These are phyloP conservation scores for Ogataea angusta DNA, from an alignment of 805 yeast species.

Conservation along the genomic window DNA sequence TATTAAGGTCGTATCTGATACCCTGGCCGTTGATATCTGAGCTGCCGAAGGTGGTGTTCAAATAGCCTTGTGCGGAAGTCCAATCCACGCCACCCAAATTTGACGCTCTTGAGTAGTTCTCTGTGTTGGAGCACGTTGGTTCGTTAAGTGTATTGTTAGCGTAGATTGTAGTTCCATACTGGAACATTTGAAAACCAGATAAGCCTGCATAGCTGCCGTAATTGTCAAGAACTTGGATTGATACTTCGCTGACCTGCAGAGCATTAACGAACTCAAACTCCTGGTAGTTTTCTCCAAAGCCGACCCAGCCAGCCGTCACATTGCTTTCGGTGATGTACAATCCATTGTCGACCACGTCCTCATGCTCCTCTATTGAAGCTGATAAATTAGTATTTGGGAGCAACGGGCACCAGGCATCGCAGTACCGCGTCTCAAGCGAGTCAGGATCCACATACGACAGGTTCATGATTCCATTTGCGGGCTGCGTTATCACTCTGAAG, in stretches of 20 bases:
- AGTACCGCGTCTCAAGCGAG: constrained; percentile 51
- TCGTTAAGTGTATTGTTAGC: constrained; percentile 75
- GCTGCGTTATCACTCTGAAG: constrained; percentile 73
- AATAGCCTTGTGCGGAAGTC: constrained; percentile 21
- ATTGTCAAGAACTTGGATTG: constrained; percentile 60
- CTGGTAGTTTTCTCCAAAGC: constrained; percentile 53
- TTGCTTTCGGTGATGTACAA: constrained; percentile 15
- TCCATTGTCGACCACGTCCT: constrained; percentile 3
- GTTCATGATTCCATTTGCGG: constrained; percentile 89
- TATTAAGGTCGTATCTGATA: constrained; percentile 61
- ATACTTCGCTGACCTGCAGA: constrained; percentile 56
- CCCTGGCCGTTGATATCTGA: constrained; percentile 33
- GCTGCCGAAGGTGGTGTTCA: constrained; percentile 27
- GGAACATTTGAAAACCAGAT: constrained; percentile 69
- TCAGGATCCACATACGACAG: constrained; percentile 77
- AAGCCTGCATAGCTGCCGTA: constrained; percentile 70
- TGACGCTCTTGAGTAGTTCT: constrained; percentile 8
- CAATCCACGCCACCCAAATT: constrained; percentile 24
- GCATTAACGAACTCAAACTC: constrained; percentile 79
- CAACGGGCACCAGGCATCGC: constrained; percentile 92
- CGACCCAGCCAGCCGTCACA: constrained; percentile 23
- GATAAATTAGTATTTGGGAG: constrained; percentile 37
- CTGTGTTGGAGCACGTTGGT: constrained; percentile 47
- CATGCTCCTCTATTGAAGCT: constrained; percentile 2
- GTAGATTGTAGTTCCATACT: constrained; percentile 55